Base-by-base conservation (phyloP, 345 rosid species). In the Rhizophora mangle region DNA sequence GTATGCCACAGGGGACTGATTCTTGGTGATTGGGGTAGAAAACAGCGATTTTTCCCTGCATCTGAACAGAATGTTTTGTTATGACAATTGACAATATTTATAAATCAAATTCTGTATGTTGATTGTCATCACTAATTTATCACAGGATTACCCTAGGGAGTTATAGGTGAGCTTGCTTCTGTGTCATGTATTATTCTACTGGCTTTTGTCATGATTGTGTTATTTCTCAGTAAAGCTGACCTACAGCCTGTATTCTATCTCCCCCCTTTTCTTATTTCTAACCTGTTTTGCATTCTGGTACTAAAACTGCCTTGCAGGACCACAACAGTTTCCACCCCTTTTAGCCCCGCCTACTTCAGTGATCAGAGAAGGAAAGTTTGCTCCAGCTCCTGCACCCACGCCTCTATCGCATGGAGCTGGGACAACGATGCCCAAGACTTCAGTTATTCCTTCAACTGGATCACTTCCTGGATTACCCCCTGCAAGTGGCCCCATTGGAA, bases 331-430 rank as follows among this genome's bases (percentile, higher is more conserved):
- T 64, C 89, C 92, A 10, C 79, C 88, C 5, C 88, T 94, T 56
- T 8, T 89, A 74, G 90, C 87, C 36, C 98, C 98, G 7, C 98
- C 98, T 70, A 82, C 92, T 60, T 31, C 77, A 13, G 90, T 94
- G 64, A 77, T 64, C 49, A 77, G 62, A 74, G 91, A 87, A 63
- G 61, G 82, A 34, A 59, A 49, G 9, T 84, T 73, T 79, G 77
- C 62, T 29, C 72, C 72, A 62, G 77, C 96, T 65, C 93, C 98
- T 11, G 88, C 89, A 5, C 88, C 95, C 16, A 79, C 87, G 5
- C 94, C 91, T 18, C 73, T 67, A 22, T 63, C 79, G 27, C 79
- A 36, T 57, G 85, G 88, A 56, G 72, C 69, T 53, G 73, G 77
- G 43, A n/a, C 85, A 19, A 31, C 78, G 26, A 59, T 65, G n/a